Evolutionary conservation across 2,329 filamentous ascomycete species (phyloP), one percentile per base, ranked within the genome.

Genomic region (Botrytis medusae): DNA sequence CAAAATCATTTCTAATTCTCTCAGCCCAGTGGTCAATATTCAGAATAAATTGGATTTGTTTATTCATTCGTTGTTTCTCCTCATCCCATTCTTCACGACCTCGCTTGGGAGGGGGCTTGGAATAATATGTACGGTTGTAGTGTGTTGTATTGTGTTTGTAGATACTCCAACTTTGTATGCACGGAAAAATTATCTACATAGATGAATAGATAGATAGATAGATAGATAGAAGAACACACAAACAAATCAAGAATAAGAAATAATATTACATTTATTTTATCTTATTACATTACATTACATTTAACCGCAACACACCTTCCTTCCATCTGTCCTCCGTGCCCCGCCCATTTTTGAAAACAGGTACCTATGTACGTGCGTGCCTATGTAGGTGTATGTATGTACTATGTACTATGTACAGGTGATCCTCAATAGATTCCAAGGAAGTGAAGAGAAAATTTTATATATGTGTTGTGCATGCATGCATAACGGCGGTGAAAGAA

Each of bases 401-500:
- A 16, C 40, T 25, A 42, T 14, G 8, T 42, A n/a, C n/a, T n/a
- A 54, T 54, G 51, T 29, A 54, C 51, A 54, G 51, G 12, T 54
- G 51, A 54, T 54, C 51, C n/a, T 54, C 51, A 54, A 54, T 54
- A 29, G 16, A 5, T 51, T n/a, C 25, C 48, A 51, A n/a, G 48
- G n/a, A n/a, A n/a, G n/a, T n/a, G n/a, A 40, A 42, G 40, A n/a
- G 25, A n/a, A n/a, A 51, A 46, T 37, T 37, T 37, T 37, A 40
- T 69, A 54, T 12, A 65, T 69, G 69, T 67, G 69, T 67, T 70
- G 71, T 70, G 71, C 71, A 69, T 75, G 68, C 71, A 69, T 75
- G 75, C 74, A 75, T 74, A 75, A 74, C 72, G 72, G 74, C 74
- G 75, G 75, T 75, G 74, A 75, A 67, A n/a, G 51, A 29, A 54